These are phyloP conservation scores for Gossypium australe DNA, from an alignment of 345 rosid species.

Conservation along the genomic window DNA sequence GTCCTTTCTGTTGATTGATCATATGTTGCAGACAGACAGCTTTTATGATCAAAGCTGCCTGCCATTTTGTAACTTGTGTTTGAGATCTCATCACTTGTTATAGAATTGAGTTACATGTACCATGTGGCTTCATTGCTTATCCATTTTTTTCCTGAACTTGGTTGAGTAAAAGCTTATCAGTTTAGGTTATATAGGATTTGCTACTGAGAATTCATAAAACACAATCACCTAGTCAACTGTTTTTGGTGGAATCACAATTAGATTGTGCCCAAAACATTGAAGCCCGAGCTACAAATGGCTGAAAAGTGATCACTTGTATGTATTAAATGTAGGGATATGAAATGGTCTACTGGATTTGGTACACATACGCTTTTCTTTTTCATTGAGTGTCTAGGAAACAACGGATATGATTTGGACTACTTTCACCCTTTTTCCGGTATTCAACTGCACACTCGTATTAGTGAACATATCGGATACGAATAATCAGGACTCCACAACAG, in stretches of 20 bases:
- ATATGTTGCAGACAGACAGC: background rate
- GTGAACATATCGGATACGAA: background rate
- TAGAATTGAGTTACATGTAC: background rate
- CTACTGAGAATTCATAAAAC: background rate
- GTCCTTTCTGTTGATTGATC: conserved; percentile 8
- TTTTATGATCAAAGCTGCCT: background rate
- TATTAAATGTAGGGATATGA: too few relatives aligned
- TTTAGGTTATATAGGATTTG: background rate
- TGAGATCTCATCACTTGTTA: conserved; percentile 5
- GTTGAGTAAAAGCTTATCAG: background rate
- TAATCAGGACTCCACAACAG: background rate
- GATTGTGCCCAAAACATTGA: too few relatives aligned
- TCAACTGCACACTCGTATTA: background rate
- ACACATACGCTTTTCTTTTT: background rate
- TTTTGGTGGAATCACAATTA: background rate
- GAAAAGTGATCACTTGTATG: too few relatives aligned
- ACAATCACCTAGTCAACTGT: background rate
- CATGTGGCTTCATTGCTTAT: background rate
- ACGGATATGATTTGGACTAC: background rate
- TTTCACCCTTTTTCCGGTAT: background rate
- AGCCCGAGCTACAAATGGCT: too few relatives aligned
- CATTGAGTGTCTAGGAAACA: background rate
- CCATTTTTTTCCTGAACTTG: background rate
- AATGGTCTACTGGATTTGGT: too few relatives aligned
- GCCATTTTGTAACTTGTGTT: background rate